These are phyloP conservation scores for Nidularia pulvinata DNA, from an alignment of 768 basidiomycete genomes.

Conservation along the genomic window DNA sequence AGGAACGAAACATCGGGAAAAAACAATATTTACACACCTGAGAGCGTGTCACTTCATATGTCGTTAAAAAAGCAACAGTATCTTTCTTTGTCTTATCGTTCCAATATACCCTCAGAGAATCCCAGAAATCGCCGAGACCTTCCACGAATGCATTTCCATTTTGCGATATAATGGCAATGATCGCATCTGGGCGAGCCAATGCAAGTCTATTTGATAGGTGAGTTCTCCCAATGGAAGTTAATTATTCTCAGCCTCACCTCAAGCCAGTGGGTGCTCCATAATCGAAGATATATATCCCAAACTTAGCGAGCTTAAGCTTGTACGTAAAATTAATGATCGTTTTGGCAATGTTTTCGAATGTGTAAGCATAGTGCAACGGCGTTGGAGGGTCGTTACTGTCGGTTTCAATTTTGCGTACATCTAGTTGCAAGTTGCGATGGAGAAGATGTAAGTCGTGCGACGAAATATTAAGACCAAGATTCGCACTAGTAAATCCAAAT, in stretches of 20 bases:
- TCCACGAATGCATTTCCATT: slow-evolving; percentile 49
- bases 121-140: slow-evolving; percentile 42
- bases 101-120: slow-evolving; percentile 27
- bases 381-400: slow-evolving; percentile 20
- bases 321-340: slow-evolving; percentile 42
- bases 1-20: not conserved
- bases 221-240: no score
- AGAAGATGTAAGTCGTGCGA: no score
- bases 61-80: not conserved
- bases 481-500: slow-evolving; percentile 43
- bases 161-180: slow-evolving; percentile 44
- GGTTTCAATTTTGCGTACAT: not conserved
- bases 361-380: slow-evolving; percentile 33
- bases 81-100: not conserved
- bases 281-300: slow-evolving; percentile 47
- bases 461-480: no score
- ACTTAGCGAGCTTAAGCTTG: slow-evolving; percentile 29
- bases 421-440: not conserved
- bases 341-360: slow-evolving; percentile 35
- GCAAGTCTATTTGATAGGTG: slow-evolving; percentile 33
- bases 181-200: slow-evolving; percentile 32
- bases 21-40: not conserved
- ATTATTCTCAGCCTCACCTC: slow-evolving; percentile 18
- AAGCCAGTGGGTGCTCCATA: slow-evolving; percentile 39
- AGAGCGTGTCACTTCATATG: not conserved